These are phyloP conservation scores for Heritiera fomes DNA, from an alignment of 345 rosid genomes.

Conservation along the genomic window DNA sequence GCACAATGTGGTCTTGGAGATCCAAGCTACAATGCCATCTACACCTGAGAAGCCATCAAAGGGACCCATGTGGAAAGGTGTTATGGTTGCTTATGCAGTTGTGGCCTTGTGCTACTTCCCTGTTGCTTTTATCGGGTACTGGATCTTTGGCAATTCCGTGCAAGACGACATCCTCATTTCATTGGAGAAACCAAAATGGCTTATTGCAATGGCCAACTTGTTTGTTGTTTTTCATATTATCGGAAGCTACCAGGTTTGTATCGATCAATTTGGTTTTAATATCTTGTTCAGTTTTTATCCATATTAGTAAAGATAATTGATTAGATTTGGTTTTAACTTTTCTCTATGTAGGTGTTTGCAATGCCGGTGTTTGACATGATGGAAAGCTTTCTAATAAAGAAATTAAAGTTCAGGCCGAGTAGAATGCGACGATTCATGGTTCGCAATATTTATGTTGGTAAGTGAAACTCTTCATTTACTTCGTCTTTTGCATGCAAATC, in stretches of 20 bases:
- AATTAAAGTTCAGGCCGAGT: constrained; percentile 45
- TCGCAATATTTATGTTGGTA: constrained; percentile 54
- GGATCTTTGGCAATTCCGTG: constrained; percentile 54
- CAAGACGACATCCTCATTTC: constrained; percentile 54
- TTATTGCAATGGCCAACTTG: constrained; percentile 60
- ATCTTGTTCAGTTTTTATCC: too few species aligned
- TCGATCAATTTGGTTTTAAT: neutral
- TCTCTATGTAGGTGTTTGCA: constrained; percentile 46
- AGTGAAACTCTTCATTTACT: constrained; percentile 13
- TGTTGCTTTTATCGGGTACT: constrained; percentile 61
- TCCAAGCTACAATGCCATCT: constrained; percentile 80
- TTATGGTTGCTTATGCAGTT: constrained; percentile 61
- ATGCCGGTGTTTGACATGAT: constrained; percentile 73
- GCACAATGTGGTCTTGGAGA: constrained; percentile 72
- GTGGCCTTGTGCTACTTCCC: constrained; percentile 78
- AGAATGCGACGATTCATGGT: constrained; percentile 41
- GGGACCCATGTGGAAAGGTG: constrained; percentile 75
- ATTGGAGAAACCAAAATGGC: constrained; percentile 62
- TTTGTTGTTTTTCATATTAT: constrained; percentile 72
- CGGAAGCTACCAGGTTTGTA: constrained; percentile 66
- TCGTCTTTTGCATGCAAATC: neutral
- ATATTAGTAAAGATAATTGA: neutral
- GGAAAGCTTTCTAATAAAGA: constrained; percentile 52
- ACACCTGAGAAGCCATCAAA: constrained; percentile 77
- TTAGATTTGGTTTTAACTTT: neutral